Conservation (phyloP, 192 early-diverging fungal species). For the Linnemannia schmuckeri region DNA sequence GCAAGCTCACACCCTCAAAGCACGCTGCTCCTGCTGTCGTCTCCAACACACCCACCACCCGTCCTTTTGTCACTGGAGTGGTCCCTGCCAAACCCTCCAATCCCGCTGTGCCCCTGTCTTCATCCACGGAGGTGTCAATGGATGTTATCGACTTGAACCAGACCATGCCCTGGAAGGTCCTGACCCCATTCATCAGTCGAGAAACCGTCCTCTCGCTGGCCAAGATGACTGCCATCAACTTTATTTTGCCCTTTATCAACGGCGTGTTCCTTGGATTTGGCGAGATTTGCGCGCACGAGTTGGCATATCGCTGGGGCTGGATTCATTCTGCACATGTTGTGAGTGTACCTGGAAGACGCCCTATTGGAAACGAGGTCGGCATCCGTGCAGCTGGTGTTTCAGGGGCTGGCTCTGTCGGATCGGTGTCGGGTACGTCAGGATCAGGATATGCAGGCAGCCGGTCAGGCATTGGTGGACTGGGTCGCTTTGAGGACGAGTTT, state of each 20-base stretch:
- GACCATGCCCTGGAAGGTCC: constrained; percentile 55
- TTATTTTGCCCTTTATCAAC: constrained; percentile 70
- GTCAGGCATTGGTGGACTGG: constrained; percentile 48
- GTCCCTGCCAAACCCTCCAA: not conserved
- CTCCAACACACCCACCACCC: not conserved
- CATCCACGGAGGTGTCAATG: constrained; percentile 17
- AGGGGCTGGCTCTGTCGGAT: constrained; percentile 22
- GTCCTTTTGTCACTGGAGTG: not conserved
- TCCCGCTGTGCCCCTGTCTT: not conserved
- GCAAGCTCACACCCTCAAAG: not conserved
- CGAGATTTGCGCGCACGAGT: constrained; percentile 86
- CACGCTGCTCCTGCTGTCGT: not conserved
- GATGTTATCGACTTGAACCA: constrained; percentile 47
- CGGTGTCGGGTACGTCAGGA: constrained; percentile 1
- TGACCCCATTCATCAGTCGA: constrained; percentile 39
- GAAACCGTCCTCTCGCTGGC: constrained; percentile 53
- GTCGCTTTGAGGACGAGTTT: constrained; percentile 31
- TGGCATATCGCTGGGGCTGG: constrained; percentile 83
- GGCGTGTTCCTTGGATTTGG: constrained; percentile 81
- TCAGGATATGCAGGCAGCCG: constrained; percentile 46
- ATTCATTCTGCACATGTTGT: constrained; percentile 44
- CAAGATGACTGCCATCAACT: constrained; percentile 67
- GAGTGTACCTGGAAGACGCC: constrained; percentile 29
- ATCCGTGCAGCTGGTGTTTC: constrained; percentile 35
- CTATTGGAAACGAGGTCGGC: constrained; percentile 21